These are phyloP conservation scores for Trichocladium antarcticum DNA, from an alignment of 495 filamentous ascomycete species.

Conservation along the genomic window DNA sequence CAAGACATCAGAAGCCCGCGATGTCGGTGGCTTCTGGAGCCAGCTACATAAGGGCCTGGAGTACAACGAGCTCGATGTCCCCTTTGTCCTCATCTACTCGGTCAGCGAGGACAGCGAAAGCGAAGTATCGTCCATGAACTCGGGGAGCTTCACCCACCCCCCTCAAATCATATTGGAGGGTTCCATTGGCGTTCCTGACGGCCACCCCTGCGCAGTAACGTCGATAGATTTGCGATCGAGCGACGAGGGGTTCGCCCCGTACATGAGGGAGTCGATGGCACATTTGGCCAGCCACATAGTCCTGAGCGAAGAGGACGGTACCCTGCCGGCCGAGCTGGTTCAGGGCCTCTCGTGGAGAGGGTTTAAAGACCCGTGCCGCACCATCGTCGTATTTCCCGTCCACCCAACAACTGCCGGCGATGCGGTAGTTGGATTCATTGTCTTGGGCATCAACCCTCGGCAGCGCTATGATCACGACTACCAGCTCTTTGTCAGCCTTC, in stretches of 20 bases:
- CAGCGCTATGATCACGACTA: constrained; percentile 62
- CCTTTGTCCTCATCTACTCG: constrained; percentile 55
- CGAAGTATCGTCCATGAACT: constrained; percentile 51
- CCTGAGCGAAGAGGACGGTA: constrained; percentile 46
- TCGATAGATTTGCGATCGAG: constrained; percentile 50
- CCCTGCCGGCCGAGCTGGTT: constrained; percentile 46
- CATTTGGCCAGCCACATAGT: constrained; percentile 43
- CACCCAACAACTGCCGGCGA: constrained; percentile 55
- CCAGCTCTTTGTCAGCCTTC: constrained; percentile 54
- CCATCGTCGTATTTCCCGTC: constrained; percentile 58
- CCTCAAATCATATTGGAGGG: constrained; percentile 51
- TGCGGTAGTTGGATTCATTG: constrained; percentile 52
- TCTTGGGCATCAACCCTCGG: constrained; percentile 58
- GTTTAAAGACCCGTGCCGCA: constrained; percentile 50
- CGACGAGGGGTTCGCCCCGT: constrained; percentile 52
- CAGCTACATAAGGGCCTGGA: constrained; percentile 46
- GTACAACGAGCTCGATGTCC: constrained; percentile 51
- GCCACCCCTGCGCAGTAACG: constrained; percentile 43
- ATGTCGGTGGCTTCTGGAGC: constrained; percentile 52
- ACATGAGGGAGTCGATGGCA: constrained; percentile 57
- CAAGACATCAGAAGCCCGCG: constrained; percentile 52
- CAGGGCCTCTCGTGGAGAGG: constrained; percentile 53
- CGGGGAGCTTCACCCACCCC: constrained; percentile 41
- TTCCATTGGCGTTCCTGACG: constrained; percentile 49
- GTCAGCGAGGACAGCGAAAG: constrained; percentile 49